Evolutionary conservation across 139 green algal genomes (phyloP), one percentile per base, ranked within the genome.

Genomic region (Chlorella sp.): DNA sequence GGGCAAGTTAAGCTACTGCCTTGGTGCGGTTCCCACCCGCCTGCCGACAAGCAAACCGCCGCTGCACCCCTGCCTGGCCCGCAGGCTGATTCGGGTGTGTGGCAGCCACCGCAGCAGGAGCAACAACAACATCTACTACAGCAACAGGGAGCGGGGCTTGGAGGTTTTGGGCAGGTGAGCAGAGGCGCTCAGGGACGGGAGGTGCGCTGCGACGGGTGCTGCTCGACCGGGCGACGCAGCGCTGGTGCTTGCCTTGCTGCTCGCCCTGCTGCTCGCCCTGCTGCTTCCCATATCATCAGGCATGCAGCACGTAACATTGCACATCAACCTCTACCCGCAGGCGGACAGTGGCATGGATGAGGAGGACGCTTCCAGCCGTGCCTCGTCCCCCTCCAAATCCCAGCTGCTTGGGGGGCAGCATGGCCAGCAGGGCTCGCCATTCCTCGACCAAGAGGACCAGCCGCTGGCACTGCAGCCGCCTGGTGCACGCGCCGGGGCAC

Each of bases 341-440:
- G 40, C 77, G 1, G n/a, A 81, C 18, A 68, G 37, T 16, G 75
- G 34, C 42, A 32, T 82, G 0, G 85, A 81, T 0, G 87, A 85
- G 21, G 87, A 90, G 26, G 79, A 90, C 60, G 87, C 76, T 5
- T 86, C 77, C 79, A 85, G 69, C 60, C 78, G 87, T 15, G 87
- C 87, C 19, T 90, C 87, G 21, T 90, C 87, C 5, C 87, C 87
- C 26, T 53, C 87, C 64, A 90, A 90, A 32, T 90, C 87, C 1
- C 87, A 78, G 14, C 78, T 90, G 19, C 21, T 76, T 12, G n/a
- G 28, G 48, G 81, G 42, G 1, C 71, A 78, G 71, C 71, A 78
- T 19, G 79, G 79, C 42, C 30, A 69, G 18, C 40, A 82, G 24
- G 60, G 78, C 22, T 37, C 87, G 21, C 61, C 53, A 3, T 90